These are phyloP conservation scores for Leucoagaricus sp. DNA, from an alignment of 1,284 basidiomycete species.

Conservation along the genomic window DNA sequence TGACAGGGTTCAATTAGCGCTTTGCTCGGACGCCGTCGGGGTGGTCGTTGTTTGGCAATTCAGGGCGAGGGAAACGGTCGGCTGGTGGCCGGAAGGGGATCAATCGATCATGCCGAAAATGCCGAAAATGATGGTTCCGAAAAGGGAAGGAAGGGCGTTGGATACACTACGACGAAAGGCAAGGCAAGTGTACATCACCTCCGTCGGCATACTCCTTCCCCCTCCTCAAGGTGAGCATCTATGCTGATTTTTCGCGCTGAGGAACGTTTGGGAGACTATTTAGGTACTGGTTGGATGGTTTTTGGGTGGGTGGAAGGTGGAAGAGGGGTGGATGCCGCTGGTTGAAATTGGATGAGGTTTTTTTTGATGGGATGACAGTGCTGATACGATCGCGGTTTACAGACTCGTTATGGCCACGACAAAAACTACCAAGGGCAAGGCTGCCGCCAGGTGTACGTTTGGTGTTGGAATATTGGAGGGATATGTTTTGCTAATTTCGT, in stretches of 20 bases:
- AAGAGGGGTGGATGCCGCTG: conserved; percentile 14
- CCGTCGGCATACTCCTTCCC: conserved; percentile 14
- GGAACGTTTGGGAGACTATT: background rate
- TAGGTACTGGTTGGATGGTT: background rate
- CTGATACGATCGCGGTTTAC: conserved; percentile 2
- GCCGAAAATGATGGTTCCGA: conserved; percentile 4
- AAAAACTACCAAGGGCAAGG: conserved; percentile 64
- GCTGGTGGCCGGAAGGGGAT: background rate
- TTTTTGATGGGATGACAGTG: background rate
- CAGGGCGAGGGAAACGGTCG: background rate
- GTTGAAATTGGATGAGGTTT: conserved; percentile 12
- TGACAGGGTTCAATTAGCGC: too few relatives aligned
- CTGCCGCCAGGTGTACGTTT: conserved; percentile 51
- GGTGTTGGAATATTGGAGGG: background rate
- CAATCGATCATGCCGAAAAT: conserved; percentile 11
- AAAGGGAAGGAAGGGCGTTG: conserved; percentile 9
- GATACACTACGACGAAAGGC: background rate
- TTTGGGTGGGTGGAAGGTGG: background rate
- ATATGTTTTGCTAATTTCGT: background rate
- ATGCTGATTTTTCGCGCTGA: conserved; percentile 2
- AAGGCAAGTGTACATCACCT: background rate
- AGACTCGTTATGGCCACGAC: conserved; percentile 55
- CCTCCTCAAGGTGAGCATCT: conserved; percentile 20
- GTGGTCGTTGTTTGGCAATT: background rate
- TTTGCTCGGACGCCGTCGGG: too few relatives aligned